A percentile compares a stretch with the other conserved stretches of the same genome.
Evolutionary conservation across 2,329 filamentous ascomycete genomes (phyloP).

Genomic region (Talaromyces marneffei): DNA sequence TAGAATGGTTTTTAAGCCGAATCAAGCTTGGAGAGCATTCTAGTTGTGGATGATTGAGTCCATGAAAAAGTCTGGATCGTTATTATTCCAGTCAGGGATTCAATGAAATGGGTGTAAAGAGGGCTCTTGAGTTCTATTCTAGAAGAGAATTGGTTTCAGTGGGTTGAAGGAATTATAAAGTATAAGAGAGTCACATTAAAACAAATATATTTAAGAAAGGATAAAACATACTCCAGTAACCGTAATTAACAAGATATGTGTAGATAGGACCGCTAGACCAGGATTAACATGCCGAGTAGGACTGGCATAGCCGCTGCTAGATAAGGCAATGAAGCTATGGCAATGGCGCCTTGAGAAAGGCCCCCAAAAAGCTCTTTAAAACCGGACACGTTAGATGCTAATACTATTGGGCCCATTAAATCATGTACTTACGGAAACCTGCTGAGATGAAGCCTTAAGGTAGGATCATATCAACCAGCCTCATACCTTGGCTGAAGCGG

Average conservation of each 20-base stretch:
- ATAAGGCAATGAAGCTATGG: not conserved
- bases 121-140: not conserved
- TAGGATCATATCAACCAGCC: too few species aligned
- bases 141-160: not conserved
- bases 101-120: slow-evolving; percentile 19
- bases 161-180: too few species aligned
- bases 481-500: too few species aligned
- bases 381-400: not conserved
- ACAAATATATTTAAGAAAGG: slow-evolving; percentile 52
- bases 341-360: not conserved
- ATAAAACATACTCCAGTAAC: slow-evolving; percentile 52
- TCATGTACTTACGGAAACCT: too few species aligned
- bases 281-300: not conserved
- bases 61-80: slow-evolving; percentile 45
- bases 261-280: slow-evolving; percentile 53
- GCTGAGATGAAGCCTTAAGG: too few species aligned
- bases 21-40: slow-evolving; percentile 47
- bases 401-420: not conserved
- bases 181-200: slow-evolving; percentile 28
- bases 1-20: slow-evolving; percentile 53
- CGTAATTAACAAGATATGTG: slow-evolving; percentile 56
- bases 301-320: not conserved
- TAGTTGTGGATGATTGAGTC: slow-evolving; percentile 38
- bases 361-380: not conserved
- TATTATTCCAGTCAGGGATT: slow-evolving; percentile 50